Conservation (phyloP, 768 basidiomycete species). For the Hericium alpestre region DNA sequence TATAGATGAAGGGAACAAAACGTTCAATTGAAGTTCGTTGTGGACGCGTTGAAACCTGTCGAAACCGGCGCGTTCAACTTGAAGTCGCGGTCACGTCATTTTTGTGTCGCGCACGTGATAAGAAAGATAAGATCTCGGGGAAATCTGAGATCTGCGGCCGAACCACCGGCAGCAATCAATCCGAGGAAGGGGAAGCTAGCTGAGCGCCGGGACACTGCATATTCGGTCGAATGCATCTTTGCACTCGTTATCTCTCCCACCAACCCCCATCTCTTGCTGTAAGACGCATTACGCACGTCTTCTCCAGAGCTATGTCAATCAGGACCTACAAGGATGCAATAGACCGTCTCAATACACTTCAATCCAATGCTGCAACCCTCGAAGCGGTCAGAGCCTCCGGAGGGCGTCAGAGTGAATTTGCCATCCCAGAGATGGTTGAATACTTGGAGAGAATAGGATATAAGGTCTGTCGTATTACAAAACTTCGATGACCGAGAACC, state of each 20-base stretch:
- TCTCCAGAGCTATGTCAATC: conserved; percentile 40
- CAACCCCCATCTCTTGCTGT: too few species aligned
- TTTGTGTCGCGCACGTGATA: background rate
- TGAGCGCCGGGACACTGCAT: background rate
- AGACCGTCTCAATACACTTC: conserved; percentile 63
- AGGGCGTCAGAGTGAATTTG: conserved; percentile 42
- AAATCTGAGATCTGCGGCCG: background rate
- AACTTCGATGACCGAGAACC: conserved; percentile 10
- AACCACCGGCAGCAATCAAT: background rate
- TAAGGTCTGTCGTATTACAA: conserved; percentile 38
- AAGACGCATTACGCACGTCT: background rate
- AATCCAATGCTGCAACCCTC: conserved; percentile 89
- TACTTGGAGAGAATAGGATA: conserved; percentile 85
- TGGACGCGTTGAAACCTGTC: background rate
- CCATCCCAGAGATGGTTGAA: conserved; percentile 84
- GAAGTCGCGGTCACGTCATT: background rate
- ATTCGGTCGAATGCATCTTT: background rate
- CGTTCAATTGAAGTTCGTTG: background rate
- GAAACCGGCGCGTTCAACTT: background rate
- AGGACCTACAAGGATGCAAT: conserved; percentile 68
- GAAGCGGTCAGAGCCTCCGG: conserved; percentile 75
- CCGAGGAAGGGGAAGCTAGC: background rate
- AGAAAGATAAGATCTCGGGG: background rate
- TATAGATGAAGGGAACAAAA: too few species aligned
- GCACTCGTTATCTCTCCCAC: background rate